Evolutionary conservation across 257 asterid genomes (phyloP).

Genomic region (Solanum microdontum): DNA sequence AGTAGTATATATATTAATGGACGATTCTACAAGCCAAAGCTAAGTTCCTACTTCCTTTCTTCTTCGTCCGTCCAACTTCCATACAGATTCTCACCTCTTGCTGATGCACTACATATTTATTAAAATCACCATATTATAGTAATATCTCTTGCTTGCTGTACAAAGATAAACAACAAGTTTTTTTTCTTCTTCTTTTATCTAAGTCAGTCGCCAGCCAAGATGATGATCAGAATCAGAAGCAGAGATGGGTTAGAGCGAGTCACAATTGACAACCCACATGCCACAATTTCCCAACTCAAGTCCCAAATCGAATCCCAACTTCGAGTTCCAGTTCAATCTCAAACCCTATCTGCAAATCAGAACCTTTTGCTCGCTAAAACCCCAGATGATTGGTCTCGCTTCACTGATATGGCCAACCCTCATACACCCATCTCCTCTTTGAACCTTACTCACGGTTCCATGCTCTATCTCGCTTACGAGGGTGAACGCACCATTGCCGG

Average conservation of each 20-base stretch:
- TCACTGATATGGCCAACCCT: conserved; percentile 65
- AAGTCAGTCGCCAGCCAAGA: conserved; percentile 10
- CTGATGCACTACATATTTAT: neutral
- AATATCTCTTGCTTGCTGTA: neutral
- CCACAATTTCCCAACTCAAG: conserved; percentile 62
- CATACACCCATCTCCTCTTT: conserved; percentile 35
- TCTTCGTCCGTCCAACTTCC: neutral
- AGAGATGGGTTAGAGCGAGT: conserved; percentile 94
- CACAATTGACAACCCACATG: conserved; percentile 49
- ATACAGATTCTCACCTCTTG: neutral
- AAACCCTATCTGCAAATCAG: conserved; percentile 76
- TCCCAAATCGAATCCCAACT: conserved; percentile 65
- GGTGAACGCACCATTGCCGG: conserved; percentile 81
- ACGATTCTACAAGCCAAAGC: neutral
- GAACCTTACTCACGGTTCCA: conserved; percentile 61
- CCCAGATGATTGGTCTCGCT: conserved; percentile 43
- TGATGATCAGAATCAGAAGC: conserved; percentile 98
- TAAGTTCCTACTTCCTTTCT: neutral
- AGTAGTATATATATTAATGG: no score
- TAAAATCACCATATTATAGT: neutral
- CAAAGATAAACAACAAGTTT: neutral
- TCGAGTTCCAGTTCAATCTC: conserved; percentile 66
- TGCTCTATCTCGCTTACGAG: conserved; percentile 63
- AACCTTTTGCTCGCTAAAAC: conserved; percentile 70
- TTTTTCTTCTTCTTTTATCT: neutral